Evolutionary conservation across 495 filamentous ascomycete genomes (phyloP).

Genomic region (Cryomyces minteri): DNA sequence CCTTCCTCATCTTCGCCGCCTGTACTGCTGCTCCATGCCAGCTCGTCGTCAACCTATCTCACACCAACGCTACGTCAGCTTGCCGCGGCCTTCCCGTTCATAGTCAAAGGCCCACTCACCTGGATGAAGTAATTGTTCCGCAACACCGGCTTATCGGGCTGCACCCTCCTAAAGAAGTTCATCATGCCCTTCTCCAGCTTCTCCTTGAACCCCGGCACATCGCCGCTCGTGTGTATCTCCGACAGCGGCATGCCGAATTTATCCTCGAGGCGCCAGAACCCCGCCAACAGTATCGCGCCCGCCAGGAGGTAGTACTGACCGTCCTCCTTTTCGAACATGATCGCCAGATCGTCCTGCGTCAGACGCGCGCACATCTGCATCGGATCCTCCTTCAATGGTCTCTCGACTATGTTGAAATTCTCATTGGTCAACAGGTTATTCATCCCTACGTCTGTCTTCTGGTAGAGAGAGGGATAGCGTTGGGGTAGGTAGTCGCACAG

Average conservation of each 20-base stretch:
- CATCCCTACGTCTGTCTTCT: constrained; percentile 38
- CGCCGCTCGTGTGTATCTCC: constrained; percentile 69
- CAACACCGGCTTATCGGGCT: constrained; percentile 19
- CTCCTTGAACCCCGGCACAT: constrained; percentile 59
- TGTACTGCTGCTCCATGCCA: constrained; percentile 45
- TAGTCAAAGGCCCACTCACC: neutral
- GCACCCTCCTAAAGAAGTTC: constrained; percentile 20
- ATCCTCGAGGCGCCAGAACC: constrained; percentile 75
- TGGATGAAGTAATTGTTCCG: constrained; percentile 26
- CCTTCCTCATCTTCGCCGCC: constrained; percentile 49
- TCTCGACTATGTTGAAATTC: constrained; percentile 46
- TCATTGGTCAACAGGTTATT: constrained; percentile 57
- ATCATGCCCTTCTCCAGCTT: constrained; percentile 50
- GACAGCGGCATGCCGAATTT: constrained; percentile 72
- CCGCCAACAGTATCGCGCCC: constrained; percentile 60
- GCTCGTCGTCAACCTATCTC: constrained; percentile 15
- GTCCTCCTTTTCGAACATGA: constrained; percentile 68
- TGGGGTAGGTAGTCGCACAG: constrained; percentile 60
- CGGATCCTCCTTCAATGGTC: constrained; percentile 60
- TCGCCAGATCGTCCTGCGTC: constrained; percentile 69
- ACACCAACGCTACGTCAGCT: too few relatives aligned
- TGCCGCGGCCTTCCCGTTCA: too few relatives aligned
- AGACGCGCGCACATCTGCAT: constrained; percentile 56
- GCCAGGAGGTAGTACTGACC: constrained; percentile 76
- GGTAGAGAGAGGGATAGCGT: constrained; percentile 59